Evolutionary conservation across 352 stramenopile genomes (phyloP).

Genomic region (Globisporangium orthogonon): DNA sequence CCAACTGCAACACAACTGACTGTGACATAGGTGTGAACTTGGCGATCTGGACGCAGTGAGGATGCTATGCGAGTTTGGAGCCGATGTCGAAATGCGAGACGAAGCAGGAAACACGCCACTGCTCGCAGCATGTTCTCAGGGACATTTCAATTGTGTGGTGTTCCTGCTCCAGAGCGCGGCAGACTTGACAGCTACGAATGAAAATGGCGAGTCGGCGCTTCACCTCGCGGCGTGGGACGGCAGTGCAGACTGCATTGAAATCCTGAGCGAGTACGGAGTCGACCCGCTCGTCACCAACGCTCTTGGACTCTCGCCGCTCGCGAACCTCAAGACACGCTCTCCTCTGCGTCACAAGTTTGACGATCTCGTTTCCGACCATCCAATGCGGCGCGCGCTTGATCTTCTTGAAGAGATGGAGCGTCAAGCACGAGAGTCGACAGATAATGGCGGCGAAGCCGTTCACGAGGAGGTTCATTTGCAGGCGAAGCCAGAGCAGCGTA

Average conservation of each 20-base stretch:
- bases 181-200: conserved; percentile 37
- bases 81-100: conserved; percentile 61
- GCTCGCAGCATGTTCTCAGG: conserved; percentile 53
- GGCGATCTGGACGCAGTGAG: conserved; percentile 58
- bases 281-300: conserved; percentile 39
- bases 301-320: conserved; percentile 41
- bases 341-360: conserved; percentile 63
- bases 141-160: conserved; percentile 59
- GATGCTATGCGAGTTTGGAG: conserved; percentile 59
- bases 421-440: conserved; percentile 1
- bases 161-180: conserved; percentile 71
- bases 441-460: background rate
- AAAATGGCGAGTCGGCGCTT: conserved; percentile 42
- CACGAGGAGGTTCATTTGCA: background rate
- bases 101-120: conserved; percentile 61
- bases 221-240: conserved; percentile 65
- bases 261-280: conserved; percentile 61
- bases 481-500: background rate
- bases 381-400: conserved; percentile 37
- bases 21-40: conserved; percentile 37
- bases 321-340: conserved; percentile 58
- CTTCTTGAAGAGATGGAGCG: conserved; percentile 35
- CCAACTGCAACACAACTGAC: too few relatives aligned
- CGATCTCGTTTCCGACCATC: conserved; percentile 39
- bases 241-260: conserved; percentile 49